Conservation (phyloP, 768 basidiomycete species). For the Sarcomyxa edulis region DNA sequence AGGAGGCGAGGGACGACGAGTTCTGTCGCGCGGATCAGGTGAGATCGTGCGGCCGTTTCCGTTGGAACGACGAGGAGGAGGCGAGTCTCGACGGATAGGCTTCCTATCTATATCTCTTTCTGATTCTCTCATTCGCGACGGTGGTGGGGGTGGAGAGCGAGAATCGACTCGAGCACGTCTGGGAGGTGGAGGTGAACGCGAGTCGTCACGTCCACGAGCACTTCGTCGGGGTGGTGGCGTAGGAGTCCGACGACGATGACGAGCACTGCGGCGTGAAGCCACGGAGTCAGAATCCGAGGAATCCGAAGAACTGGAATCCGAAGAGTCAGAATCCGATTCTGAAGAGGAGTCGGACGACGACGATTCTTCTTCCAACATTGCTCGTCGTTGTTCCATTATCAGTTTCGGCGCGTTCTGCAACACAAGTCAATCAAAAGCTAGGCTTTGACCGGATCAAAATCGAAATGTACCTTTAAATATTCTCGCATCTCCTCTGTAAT, state of each 20-base stretch:
- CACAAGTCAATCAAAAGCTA: background rate
- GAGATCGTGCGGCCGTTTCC: conserved; percentile 7
- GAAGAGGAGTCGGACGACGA: conserved; percentile 30
- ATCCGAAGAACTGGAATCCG: conserved; percentile 31
- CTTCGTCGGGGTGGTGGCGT: conserved; percentile 21
- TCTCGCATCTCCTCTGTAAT: conserved; percentile 97
- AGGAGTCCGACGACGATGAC: conserved; percentile 15
- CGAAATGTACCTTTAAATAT: conserved; percentile 72
- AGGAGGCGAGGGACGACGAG: conserved; percentile 15
- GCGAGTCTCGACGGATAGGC: background rate
- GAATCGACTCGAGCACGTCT: conserved; percentile 17
- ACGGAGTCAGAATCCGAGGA: conserved; percentile 12
- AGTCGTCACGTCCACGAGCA: conserved; percentile 13
- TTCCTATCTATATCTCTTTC: background rate
- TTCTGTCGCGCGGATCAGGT: conserved; percentile 3
- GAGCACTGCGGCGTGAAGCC: conserved; percentile 14
- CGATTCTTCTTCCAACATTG: conserved; percentile 70
- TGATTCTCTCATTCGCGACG: conserved; percentile 16
- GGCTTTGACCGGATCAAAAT: background rate
- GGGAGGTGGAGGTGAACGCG: conserved; percentile 11
- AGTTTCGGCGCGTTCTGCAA: conserved; percentile 82
- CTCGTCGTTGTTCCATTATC: conserved; percentile 92
- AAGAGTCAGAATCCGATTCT: conserved; percentile 30
- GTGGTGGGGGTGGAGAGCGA: conserved; percentile 18
- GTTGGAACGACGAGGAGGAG: conserved; percentile 9